These are phyloP conservation scores for Spinacia oleracea DNA, from an alignment of 179 eudicot genomes.

Conservation along the genomic window DNA sequence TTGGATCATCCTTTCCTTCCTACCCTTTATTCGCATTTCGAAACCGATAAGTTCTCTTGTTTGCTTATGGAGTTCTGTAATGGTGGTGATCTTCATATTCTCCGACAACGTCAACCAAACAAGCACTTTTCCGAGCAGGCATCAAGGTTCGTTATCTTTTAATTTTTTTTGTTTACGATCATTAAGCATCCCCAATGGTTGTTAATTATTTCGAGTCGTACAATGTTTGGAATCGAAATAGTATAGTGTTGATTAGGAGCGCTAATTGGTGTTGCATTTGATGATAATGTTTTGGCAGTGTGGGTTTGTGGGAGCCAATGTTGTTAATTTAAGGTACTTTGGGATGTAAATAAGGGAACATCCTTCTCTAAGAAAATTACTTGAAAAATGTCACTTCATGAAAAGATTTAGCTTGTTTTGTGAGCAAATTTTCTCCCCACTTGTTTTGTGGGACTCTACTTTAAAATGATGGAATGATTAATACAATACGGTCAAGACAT, in stretches of 20 bases:
- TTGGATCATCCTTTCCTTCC: constrained; percentile 89
- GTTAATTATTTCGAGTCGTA: neutral
- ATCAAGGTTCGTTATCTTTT: constrained; percentile 47
- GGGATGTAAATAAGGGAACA: constrained; percentile 7
- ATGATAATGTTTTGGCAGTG: neutral
- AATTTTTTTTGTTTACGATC: neutral
- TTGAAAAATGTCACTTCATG: constrained; percentile 21
- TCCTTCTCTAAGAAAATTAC: neutral
- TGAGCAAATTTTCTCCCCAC: no score
- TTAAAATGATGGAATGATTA: constrained; percentile 19
- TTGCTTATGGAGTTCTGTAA: constrained; percentile 84
- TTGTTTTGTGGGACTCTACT: constrained; percentile 13
- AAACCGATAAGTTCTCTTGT: constrained; percentile 76
- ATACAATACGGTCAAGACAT: constrained; percentile 14
- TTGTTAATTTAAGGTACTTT: constrained; percentile 4
- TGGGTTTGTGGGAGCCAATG: constrained; percentile 13
- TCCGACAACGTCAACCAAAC: constrained; percentile 73
- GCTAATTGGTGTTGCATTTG: neutral
- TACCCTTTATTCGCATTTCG: constrained; percentile 75
- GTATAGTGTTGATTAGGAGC: neutral
- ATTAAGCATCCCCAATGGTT: neutral
- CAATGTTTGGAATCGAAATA: neutral
- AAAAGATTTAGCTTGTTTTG: constrained; percentile 21
- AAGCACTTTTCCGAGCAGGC: constrained; percentile 75
- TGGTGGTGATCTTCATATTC: constrained; percentile 85